Conservation (phyloP, 2,329 filamentous ascomycete species). For the Epichloe uncinata region DNA sequence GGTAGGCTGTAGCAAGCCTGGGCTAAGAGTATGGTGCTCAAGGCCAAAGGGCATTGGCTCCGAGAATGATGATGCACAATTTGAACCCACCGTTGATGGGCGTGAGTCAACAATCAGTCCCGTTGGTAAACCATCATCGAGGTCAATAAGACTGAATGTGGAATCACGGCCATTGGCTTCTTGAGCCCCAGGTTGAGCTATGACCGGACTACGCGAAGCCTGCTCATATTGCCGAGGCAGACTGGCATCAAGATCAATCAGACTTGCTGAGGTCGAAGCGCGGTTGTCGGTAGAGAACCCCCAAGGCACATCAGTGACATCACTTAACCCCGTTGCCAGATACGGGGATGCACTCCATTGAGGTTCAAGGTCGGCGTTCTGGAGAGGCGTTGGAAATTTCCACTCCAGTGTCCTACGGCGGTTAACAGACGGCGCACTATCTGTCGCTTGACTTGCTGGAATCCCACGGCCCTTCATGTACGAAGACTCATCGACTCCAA, state of each 20-base stretch:
- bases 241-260: constrained; percentile 43
- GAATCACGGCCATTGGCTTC: background rate
- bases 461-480: no score
- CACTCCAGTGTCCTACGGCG: constrained; percentile 34
- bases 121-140: background rate
- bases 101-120: background rate
- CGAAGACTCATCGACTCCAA: constrained; percentile 23
- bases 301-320: background rate
- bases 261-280: constrained; percentile 26
- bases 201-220: background rate
- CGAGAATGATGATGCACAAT: background rate
- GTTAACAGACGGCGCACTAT: no score
- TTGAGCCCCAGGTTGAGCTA: background rate
- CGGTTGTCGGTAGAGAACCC: constrained; percentile 19
- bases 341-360: constrained; percentile 8
- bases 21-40: background rate
- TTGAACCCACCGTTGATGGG: background rate
- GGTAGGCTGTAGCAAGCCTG: background rate
- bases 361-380: constrained; percentile 35
- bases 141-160: background rate
- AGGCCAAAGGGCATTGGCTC: background rate
- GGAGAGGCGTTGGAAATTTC: constrained; percentile 38
- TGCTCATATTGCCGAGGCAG: constrained; percentile 20
- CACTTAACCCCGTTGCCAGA: constrained; percentile 4
- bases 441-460: no score